These are phyloP conservation scores for Sicyos edulis DNA, from an alignment of 306 rosid genomes.

Conservation along the genomic window DNA sequence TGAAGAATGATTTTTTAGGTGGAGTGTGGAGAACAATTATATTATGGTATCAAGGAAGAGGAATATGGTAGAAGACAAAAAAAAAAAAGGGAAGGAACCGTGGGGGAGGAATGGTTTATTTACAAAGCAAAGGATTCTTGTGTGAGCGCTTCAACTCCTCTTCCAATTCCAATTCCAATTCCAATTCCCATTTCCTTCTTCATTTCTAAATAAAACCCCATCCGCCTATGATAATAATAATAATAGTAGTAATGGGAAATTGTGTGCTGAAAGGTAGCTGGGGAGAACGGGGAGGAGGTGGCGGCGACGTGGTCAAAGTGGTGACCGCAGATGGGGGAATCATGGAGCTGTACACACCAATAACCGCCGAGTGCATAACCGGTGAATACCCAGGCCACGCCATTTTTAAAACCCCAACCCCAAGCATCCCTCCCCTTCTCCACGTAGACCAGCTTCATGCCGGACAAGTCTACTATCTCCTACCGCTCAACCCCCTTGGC, in stretches of 20 bases:
- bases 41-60: neutral
- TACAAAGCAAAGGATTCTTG: conserved; percentile 41
- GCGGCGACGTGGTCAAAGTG: conserved; percentile 43
- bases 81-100: neutral
- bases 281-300: too few relatives aligned
- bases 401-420: conserved; percentile 38
- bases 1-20: neutral
- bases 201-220: too few relatives aligned
- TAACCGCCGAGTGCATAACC: conserved; percentile 50
- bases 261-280: conserved; percentile 50
- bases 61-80: neutral
- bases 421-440: conserved; percentile 40
- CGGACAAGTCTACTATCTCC: conserved; percentile 54
- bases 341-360: conserved; percentile 61
- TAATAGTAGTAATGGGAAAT: conserved; percentile 28
- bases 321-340: conserved; percentile 60
- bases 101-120: conserved; percentile 20
- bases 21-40: neutral
- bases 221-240: too few relatives aligned
- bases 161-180: too few relatives aligned
- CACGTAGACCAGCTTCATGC: conserved; percentile 51
- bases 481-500: conserved; percentile 43
- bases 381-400: conserved; percentile 63
- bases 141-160: conserved; percentile 13
- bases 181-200: too few relatives aligned